These are phyloP conservation scores for Pseudogymnoascus sp. DNA, from an alignment of 2,329 filamentous ascomycete genomes.

Conservation along the genomic window DNA sequence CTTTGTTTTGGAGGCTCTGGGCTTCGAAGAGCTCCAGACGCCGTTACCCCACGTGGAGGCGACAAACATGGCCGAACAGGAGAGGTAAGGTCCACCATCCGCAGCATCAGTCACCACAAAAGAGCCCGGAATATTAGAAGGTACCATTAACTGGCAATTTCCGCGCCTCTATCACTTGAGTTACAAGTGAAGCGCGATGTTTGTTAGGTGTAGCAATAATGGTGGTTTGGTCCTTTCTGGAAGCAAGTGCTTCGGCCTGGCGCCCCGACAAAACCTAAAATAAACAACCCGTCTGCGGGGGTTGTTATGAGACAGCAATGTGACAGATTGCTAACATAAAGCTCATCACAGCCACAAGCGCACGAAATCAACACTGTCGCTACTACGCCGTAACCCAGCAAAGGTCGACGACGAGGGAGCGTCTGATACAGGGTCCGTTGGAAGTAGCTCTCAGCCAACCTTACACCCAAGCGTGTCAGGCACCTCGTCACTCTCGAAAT, in stretches of 20 bases:
- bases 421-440: slow-evolving; percentile 24
- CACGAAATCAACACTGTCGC: slow-evolving; percentile 44
- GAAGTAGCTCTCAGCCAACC: slow-evolving; percentile 20
- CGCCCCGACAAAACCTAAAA: not conserved
- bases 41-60: slow-evolving; percentile 6
- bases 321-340: not conserved
- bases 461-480: slow-evolving; percentile 21
- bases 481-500: slow-evolving; percentile 22
- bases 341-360: slow-evolving; percentile 35
- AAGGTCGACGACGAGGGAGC: slow-evolving; percentile 22
- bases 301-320: not conserved
- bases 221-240: not conserved
- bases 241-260: slow-evolving; percentile 5
- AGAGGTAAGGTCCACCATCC: not conserved
- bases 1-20: not conserved
- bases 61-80: slow-evolving; percentile 1
- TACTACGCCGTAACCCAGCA: slow-evolving; percentile 41
- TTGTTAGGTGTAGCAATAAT: not conserved
- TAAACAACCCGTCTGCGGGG: not conserved
- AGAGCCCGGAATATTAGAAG: slow-evolving; percentile 2
- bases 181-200: not conserved
- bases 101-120: not conserved
- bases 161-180: not conserved
- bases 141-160: not conserved
- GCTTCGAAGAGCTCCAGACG: slow-evolving; percentile 4